A percentile compares a stretch with the other conserved stretches of the same genome.
These are phyloP conservation scores for Tolypocladium pustulatum DNA, from an alignment of 2,329 filamentous ascomycete genomes.

Conservation along the genomic window DNA sequence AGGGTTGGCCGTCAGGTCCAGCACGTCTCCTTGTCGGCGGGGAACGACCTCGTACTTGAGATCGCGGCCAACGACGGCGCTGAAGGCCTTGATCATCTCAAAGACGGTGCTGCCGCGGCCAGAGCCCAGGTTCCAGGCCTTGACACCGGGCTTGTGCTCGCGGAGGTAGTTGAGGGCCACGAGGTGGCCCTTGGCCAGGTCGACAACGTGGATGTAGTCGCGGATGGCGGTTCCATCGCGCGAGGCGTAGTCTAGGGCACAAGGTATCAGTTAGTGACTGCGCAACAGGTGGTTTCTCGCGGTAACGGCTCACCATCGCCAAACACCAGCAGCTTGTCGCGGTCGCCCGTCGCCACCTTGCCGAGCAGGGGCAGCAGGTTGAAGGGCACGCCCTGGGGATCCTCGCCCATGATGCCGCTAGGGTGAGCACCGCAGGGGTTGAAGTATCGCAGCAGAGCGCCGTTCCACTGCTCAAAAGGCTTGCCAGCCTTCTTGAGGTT, in stretches of 20 bases:
- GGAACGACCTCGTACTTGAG: conserved; percentile 79
- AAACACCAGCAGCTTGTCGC: conserved; percentile 89
- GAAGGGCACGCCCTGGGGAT: conserved; percentile 90
- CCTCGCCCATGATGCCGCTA: conserved; percentile 94
- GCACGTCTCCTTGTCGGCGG: conserved; percentile 77
- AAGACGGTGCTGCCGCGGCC: conserved; percentile 92
- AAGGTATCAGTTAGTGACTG: conserved; percentile 7
- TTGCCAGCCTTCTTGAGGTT: conserved; percentile 73
- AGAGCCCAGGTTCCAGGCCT: conserved; percentile 93
- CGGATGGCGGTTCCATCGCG: conserved; percentile 89
- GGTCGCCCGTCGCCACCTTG: conserved; percentile 90
- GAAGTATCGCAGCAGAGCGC: conserved; percentile 88
- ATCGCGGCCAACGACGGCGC: conserved; percentile 71
- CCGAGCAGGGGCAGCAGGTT: conserved; percentile 91
- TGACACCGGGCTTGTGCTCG: conserved; percentile 74
- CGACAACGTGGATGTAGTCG: conserved; percentile 96
- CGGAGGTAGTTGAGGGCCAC: conserved; percentile 85
- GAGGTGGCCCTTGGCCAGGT: conserved; percentile 77
- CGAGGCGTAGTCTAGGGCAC: conserved; percentile 66
- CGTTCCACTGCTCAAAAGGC: conserved; percentile 77
- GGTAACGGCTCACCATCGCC: conserved; percentile 62
- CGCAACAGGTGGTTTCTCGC: no score
- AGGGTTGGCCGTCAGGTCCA: conserved; percentile 91
- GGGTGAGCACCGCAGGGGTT: conserved; percentile 95
- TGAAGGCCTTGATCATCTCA: conserved; percentile 95